Base-by-base conservation (phyloP, 768 basidiomycete species). In the Podaxis carcinomalis region DNA sequence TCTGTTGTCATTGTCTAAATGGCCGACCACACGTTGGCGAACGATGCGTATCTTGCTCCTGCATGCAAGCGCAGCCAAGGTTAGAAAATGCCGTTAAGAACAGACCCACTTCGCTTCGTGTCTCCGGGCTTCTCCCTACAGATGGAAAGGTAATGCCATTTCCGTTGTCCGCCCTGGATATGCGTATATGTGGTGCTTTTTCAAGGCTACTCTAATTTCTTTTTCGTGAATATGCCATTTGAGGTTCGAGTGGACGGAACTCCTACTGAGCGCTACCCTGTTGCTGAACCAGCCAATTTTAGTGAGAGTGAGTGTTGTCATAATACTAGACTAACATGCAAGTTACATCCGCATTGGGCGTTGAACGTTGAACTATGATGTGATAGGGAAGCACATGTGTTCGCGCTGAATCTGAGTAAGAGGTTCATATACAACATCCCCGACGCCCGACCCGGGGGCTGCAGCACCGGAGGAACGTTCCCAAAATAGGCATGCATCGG, bases 381-480 rank as follows among this genome's bases (percentile, higher is more conserved):
- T 32, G 6, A 32, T 32, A 2, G 32, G 32, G 9, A 44, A 44
- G 13, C 52, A 39, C 11, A 37, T 37, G n/a, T 32, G 16, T 37
- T 36, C 23, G 27, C 36, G 51, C 19, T 32, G 51, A n/a, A 7
- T 32, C 35, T 10, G 10, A 51, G 51, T 32, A 13, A 52, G 10
- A 21, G 3, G n/a, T 13, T 44, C 42, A 5, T 19, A 13, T n/a
- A 13, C 51, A 28, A 51, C 13, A 28, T 51, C 27, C 54, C 54
- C 54, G 40, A 55, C 54, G 37, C 54, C 39, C 54, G 53, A 55
- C 54, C 51, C 54, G 54, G 54, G 23, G 23, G 42, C 19, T 14
- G 10, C 37, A 21, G 23, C 14, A 39, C 54, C 54, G 54, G 39
- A 53, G 35, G 9, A 37, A 13, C 6, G n/a, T 14, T 53, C 13